Percentiles rank a stretch among this genome's conserved stretches.
These are phyloP conservation scores for Aspergillus sp. DNA, from an alignment of 2,329 filamentous ascomycete species.

Conservation along the genomic window DNA sequence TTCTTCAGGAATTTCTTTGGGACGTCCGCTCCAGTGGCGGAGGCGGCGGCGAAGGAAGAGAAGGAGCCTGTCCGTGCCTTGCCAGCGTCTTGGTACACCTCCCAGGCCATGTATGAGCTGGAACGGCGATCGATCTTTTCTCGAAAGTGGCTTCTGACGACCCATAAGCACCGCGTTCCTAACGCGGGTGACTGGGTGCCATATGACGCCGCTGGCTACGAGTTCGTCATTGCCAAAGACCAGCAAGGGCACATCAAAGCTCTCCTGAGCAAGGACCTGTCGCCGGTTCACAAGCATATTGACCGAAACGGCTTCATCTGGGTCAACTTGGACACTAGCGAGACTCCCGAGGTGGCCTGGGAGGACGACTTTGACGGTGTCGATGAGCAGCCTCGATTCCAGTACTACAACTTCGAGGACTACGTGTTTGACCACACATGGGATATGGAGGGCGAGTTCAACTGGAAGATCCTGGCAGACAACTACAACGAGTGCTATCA, in stretches of 20 bases:
- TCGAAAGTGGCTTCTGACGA: conserved; percentile 47
- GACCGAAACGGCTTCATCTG: conserved; percentile 57
- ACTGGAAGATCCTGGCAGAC: conserved; percentile 61
- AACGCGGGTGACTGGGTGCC: conserved; percentile 56
- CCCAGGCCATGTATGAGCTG: conserved; percentile 50
- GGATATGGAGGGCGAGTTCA: conserved; percentile 56
- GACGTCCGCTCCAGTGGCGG: conserved; percentile 15
- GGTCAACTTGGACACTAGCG: conserved; percentile 54
- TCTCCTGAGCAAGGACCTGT: conserved; percentile 58
- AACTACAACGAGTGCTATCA: conserved; percentile 57
- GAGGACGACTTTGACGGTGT: conserved; percentile 51
- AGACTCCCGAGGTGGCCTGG: conserved; percentile 50
- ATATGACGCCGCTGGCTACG: conserved; percentile 56
- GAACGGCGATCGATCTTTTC: conserved; percentile 59
- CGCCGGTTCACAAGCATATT: conserved; percentile 53
- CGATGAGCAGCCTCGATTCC: conserved; percentile 48
- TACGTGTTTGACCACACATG: conserved; percentile 48
- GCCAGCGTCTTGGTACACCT: conserved; percentile 51
- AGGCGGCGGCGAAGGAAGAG: neutral
- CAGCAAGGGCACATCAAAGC: conserved; percentile 53
- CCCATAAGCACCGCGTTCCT: conserved; percentile 45
- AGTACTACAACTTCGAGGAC: conserved; percentile 49
- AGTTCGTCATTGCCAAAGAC: conserved; percentile 54
- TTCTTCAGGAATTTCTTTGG: conserved; percentile 29
- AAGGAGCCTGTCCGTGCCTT: conserved; percentile 41